phyloP scores from a whole-genome alignment of 164 flowering plant genomes.

The Piper betle region DNA sequence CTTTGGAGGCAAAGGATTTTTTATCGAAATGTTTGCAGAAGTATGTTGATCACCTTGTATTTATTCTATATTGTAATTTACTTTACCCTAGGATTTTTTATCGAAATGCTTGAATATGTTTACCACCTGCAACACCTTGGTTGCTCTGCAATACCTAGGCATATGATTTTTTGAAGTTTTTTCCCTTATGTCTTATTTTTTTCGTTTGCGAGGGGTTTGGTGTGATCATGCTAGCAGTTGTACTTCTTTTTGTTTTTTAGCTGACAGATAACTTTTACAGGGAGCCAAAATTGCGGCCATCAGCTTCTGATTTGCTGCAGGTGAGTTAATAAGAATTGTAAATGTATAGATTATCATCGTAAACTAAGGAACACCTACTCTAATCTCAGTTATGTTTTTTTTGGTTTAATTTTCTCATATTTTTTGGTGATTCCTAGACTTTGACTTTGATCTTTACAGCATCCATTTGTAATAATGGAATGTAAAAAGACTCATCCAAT shows the following conservation, averaged over 20 bases:
- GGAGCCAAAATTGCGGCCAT: constrained; percentile 49
- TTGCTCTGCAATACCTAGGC: too few species aligned
- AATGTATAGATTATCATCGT: not conserved
- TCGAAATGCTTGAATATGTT: too few species aligned
- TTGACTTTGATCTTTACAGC: constrained; percentile 26
- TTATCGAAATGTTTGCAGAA: constrained; percentile 71
- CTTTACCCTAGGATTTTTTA: too few species aligned
- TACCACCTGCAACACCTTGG: too few species aligned
- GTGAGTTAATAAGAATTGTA: constrained; percentile 18
- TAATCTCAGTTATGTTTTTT: not conserved
- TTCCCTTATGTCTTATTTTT: too few species aligned
- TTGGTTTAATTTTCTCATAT: not conserved
- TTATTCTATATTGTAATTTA: not conserved
- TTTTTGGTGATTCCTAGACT: not conserved
- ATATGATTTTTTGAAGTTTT: too few species aligned
- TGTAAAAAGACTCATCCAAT: constrained; percentile 20
- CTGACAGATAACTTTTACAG: constrained; percentile 20
- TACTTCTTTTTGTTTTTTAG: not conserved
- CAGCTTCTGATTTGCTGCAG: constrained; percentile 61
- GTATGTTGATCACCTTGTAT: constrained; percentile 23
- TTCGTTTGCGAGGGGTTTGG: too few species aligned
- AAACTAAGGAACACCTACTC: not conserved
- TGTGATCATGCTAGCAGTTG: too few species aligned
- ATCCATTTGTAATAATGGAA: constrained; percentile 54
- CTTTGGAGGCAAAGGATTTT: constrained; percentile 83